Evolutionary conservation across 2,329 filamentous ascomycete species (phyloP).

Genomic region (Davidsoniella neocaledoniae): DNA sequence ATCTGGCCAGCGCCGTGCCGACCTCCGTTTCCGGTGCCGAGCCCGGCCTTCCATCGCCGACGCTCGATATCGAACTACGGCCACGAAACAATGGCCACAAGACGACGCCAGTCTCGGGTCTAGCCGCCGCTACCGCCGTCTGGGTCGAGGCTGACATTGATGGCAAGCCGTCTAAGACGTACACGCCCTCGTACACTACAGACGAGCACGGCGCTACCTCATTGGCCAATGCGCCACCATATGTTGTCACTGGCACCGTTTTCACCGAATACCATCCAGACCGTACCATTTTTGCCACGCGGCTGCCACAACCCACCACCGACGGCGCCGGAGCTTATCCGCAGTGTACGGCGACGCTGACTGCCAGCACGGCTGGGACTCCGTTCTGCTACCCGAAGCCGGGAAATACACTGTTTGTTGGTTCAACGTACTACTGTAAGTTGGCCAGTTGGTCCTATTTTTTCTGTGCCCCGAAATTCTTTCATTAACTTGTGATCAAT

Average conservation of each 20-base stretch:
- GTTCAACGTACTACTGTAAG: constrained; percentile 35
- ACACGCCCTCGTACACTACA: constrained; percentile 32
- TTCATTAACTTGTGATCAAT: background rate
- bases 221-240: constrained; percentile 24
- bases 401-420: constrained; percentile 27
- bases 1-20: constrained; percentile 3
- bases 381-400: constrained; percentile 35
- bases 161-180: constrained; percentile 27
- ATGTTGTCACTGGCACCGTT: constrained; percentile 30
- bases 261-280: constrained; percentile 23
- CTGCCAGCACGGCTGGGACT: constrained; percentile 27
- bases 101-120: constrained; percentile 5
- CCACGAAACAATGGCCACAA: background rate
- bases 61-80: background rate
- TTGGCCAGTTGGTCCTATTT: background rate
- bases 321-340: constrained; percentile 30
- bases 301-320: constrained; percentile 28
- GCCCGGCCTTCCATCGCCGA: background rate
- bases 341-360: constrained; percentile 26
- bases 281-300: constrained; percentile 26
- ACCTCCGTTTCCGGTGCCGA: background rate
- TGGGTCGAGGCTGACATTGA: constrained; percentile 36
- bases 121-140: constrained; percentile 23
- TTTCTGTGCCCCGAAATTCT: background rate
- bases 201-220: constrained; percentile 26